Evolutionary conservation across 1,139 yeast species (phyloP), one percentile per base, ranked within the genome.

Genomic region (Debaryomyces singareniensis): DNA sequence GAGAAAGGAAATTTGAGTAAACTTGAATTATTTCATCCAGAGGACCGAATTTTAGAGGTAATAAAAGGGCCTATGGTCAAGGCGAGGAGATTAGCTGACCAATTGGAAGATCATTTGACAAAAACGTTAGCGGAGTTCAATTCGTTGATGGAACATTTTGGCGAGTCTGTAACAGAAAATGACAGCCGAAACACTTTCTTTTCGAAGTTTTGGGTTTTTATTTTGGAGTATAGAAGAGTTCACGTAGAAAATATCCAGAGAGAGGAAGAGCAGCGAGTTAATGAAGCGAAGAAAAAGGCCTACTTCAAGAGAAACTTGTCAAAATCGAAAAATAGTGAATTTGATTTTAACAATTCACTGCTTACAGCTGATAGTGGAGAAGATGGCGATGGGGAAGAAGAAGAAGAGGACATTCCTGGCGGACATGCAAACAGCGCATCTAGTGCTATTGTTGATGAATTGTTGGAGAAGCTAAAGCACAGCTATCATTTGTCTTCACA

Each of bases 1-100:
- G 68, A 71, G 22, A 68, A 68, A 36, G 98, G 98, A 1, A 78
- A 77, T 38, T 63, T 91, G 40, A 81, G 94, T 40, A 84, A 84
- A 36, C 65, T 75, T 2, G 49, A 64, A 3, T 59, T 59, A 28
- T 61, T 89, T 35, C 96, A 91, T 50, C 96, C 96, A 0, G 71
- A 77, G 24, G 98, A 91, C 51, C 59, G 64, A 32, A 68, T 89
- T 3, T 47, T 84, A 29, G 49, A 55, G 2, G 64, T 63, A 12
- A 50, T 71, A 15, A 44, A 52, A 1, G 63, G 62, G 15, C 75
- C 84, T 5, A 55, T 80, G 30, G 72, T 74, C 21, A 72, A 65
- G 33, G 96, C 96, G 0, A 68, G 75, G 29, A 59, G 62, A 29
- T 84, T 82, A 53, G 70, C 75, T 29, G 61, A 67, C 5, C 50